These are phyloP conservation scores for Groenewaldozyma sp. DNA, from an alignment of 1,139 yeast species.

Conservation along the genomic window DNA sequence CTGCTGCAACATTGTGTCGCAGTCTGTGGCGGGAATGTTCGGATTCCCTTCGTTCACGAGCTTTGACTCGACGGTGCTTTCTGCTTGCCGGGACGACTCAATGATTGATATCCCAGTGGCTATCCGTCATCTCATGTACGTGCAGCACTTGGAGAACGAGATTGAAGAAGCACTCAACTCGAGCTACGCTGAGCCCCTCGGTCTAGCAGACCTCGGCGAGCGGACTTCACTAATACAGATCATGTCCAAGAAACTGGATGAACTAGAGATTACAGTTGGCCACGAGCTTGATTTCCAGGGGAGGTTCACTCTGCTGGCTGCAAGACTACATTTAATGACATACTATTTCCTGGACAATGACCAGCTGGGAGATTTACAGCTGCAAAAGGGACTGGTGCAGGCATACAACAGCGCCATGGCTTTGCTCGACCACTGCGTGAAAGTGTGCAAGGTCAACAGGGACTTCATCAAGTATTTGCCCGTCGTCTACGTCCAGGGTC, in stretches of 20 bases:
- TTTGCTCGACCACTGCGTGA: slow-evolving; percentile 55
- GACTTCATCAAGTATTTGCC: slow-evolving; percentile 71
- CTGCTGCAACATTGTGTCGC: slow-evolving; percentile 83
- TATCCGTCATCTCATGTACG: slow-evolving; percentile 65
- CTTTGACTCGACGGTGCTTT: slow-evolving; percentile 65
- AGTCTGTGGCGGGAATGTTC: slow-evolving; percentile 80
- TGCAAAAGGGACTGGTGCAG: slow-evolving; percentile 64
- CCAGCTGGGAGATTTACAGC: slow-evolving; percentile 46
- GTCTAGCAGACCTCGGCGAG: slow-evolving; percentile 55
- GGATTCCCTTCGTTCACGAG: slow-evolving; percentile 92
- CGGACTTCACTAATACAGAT: slow-evolving; percentile 66
- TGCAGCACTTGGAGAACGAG: slow-evolving; percentile 80
- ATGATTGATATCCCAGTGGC: slow-evolving; percentile 46
- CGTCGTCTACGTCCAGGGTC: slow-evolving; percentile 64
- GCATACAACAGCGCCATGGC: slow-evolving; percentile 73
- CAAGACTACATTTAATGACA: slow-evolving; percentile 70
- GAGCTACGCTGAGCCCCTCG: slow-evolving; percentile 59
- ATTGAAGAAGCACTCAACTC: slow-evolving; percentile 69
- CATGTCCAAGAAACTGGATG: slow-evolving; percentile 61
- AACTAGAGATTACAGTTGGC: slow-evolving; percentile 46
- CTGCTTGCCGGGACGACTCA: slow-evolving; percentile 38
- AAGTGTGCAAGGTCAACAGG: slow-evolving; percentile 47
- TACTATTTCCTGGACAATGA: slow-evolving; percentile 66
- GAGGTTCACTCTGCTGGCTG: slow-evolving; percentile 55
- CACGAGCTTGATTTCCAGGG: slow-evolving; percentile 52